Evolutionary conservation across 768 basidiomycete species (phyloP), one percentile per base, ranked within the genome.

Genomic region (Hirschioporus abietinus): DNA sequence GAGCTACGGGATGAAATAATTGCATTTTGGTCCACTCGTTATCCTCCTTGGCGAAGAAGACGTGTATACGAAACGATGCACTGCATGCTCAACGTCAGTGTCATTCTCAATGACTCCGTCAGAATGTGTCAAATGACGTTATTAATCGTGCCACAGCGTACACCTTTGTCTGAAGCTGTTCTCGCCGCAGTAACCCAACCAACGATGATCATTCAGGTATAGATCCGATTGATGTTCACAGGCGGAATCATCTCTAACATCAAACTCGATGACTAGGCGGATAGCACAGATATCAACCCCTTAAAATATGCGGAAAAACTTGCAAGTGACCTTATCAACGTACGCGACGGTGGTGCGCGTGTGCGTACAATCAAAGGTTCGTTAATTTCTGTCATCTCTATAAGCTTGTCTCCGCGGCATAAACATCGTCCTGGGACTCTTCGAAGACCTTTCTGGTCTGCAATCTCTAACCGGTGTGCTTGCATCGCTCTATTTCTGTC

Each of bases 1-100:
- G 89, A 89, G 72, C 73, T 91, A 25, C 77, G 81, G 68, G 90
- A 92, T 74, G 86, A 88, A 91, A 72, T 92, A 25, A 85, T 90
- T 60, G 79, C 82, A 25, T 88, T 82, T 72, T 92, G 89, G 89
- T 82, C 87, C 74, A 79, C 74, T 52, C 75, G 70, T 30, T 80
- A 81, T 66, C 84, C 90, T 30, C 91, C 90, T 0, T 76, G 74
- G 58, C 80, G 79, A 68, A 80, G 88, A 66, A 76, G 81, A 58
- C 80, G 85, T 58, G 71, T 83, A 9, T 80, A 84, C 23, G 85
- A 88, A 69, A 80, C 83, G 25, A 73, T 84, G 12, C 86, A 85
- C 70, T 74, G 89, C 18, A 76, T 87, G 66, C 75, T 88, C 72
- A 88, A 91, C 71, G 90, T 89, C 66, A 69, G 87, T 75, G 24